Evolutionary conservation across 2,329 filamentous ascomycete species (phyloP).

Genomic region (Erysiphe neolycopersici): DNA sequence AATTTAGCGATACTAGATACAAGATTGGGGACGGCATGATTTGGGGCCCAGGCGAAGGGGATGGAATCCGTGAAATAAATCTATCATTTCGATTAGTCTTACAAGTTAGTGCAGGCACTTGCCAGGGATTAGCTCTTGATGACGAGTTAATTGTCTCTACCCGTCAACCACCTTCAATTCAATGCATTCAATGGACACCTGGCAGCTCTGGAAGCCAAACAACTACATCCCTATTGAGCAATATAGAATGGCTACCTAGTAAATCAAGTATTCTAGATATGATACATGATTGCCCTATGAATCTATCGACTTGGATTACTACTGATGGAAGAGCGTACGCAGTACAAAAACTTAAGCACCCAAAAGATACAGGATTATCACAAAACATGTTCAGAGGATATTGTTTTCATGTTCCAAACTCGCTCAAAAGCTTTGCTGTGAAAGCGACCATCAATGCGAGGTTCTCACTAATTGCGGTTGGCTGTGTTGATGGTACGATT

Average conservation of each 20-base stretch:
- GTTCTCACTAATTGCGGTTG: conserved; percentile 79
- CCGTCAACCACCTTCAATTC: conserved; percentile 71
- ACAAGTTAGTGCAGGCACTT: conserved; percentile 87
- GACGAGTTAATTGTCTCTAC: conserved; percentile 86
- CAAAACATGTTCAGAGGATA: conserved; percentile 59
- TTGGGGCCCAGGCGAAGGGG: conserved; percentile 57
- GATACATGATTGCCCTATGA: conserved; percentile 91
- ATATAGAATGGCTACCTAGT: conserved; percentile 65
- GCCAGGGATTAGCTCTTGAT: conserved; percentile 64
- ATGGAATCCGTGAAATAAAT: conserved; percentile 61
- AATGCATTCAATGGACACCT: conserved; percentile 86
- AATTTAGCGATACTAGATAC: conserved; percentile 24
- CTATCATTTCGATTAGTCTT: conserved; percentile 94
- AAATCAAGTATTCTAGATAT: conserved; percentile 56
- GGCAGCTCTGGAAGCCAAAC: conserved; percentile 64
- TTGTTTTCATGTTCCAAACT: conserved; percentile 57
- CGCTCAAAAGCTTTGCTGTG: conserved; percentile 31
- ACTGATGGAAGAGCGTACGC: conserved; percentile 72
- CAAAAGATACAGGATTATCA: conserved; percentile 18
- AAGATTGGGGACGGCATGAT: conserved; percentile 30
- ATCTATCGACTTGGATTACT: conserved; percentile 76
- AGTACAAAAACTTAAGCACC: conserved; percentile 41
- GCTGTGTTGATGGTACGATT: conserved; percentile 52
- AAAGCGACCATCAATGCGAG: conserved; percentile 74
- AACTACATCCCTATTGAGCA: conserved; percentile 59